These are phyloP conservation scores for Blastobotrys illinoisensis DNA, from an alignment of 1,139 yeast species.

Conservation along the genomic window DNA sequence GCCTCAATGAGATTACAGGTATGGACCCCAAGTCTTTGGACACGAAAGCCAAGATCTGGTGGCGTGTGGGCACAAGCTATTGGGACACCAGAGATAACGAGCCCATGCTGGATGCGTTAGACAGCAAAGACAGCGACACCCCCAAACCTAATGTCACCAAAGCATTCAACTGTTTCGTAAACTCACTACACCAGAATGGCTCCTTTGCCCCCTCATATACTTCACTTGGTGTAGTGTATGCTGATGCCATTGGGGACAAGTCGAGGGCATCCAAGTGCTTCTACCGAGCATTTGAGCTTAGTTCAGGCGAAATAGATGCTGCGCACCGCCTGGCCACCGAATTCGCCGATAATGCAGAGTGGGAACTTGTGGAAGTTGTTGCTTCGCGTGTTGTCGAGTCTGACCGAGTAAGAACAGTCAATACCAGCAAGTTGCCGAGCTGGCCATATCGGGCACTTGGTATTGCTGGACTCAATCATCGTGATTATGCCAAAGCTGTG, in stretches of 20 bases:
- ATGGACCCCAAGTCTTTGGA: conserved; percentile 50
- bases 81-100: conserved; percentile 31
- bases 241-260: conserved; percentile 50
- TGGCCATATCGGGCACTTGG: conserved; percentile 95
- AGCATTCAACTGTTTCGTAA: conserved; percentile 53
- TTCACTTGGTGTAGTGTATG: conserved; percentile 67
- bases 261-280: conserved; percentile 80
- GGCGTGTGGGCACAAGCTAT: conserved; percentile 69
- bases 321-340: conserved; percentile 67
- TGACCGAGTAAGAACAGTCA: conserved; percentile 43
- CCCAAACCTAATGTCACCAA: conserved; percentile 17
- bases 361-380: conserved; percentile 80
- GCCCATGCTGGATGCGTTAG: conserved; percentile 14
- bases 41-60: conserved; percentile 52
- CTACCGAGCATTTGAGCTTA: conserved; percentile 84
- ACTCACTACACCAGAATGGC: conserved; percentile 58
- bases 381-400: conserved; percentile 55
- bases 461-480: conserved; percentile 63
- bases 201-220: conserved; percentile 75
- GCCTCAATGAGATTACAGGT: conserved; percentile 44
- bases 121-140: background rate
- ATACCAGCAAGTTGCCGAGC: conserved; percentile 29
- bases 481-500: conserved; percentile 73
- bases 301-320: conserved; percentile 66
- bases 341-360: conserved; percentile 61